A percentile compares a stretch with the other conserved stretches of the same genome.
Evolutionary conservation across 1,284 basidiomycete genomes (phyloP).

Genomic region (Puccinia triticina): DNA sequence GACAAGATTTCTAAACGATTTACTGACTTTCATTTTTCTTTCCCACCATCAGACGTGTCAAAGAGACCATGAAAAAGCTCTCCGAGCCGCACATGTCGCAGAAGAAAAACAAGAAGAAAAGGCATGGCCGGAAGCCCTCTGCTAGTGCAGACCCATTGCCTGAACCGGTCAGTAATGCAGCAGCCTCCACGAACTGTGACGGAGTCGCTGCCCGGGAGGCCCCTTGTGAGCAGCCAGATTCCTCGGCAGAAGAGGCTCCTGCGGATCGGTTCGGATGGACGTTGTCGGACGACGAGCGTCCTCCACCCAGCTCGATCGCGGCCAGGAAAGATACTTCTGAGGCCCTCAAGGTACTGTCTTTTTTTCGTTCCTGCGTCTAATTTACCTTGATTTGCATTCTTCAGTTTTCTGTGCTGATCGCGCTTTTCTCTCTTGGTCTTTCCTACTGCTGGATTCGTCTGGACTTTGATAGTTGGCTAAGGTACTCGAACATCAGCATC

Average conservation of each 20-base stretch:
- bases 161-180: not conserved
- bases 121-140: not conserved
- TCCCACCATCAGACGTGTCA: not conserved
- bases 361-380: not conserved
- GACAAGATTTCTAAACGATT: not conserved
- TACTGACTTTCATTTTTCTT: not conserved
- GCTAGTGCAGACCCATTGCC: not conserved
- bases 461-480: conserved; percentile 3
- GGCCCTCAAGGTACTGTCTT: conserved; percentile 65
- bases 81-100: not conserved
- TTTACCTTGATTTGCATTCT: too few relatives aligned
- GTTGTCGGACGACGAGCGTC: conserved; percentile 65
- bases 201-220: not conserved
- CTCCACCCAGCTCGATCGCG: conserved; percentile 79
- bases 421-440: not conserved
- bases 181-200: not conserved
- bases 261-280: conserved; percentile 62
- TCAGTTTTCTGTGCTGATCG: not conserved
- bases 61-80: conserved; percentile 14
- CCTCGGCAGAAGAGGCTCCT: not conserved
- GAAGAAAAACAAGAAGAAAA: conserved; percentile 25
- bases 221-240: not conserved
- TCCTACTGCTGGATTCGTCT: too few relatives aligned
- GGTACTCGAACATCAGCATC: conserved; percentile 15
- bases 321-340: conserved; percentile 75